phyloP scores from a whole-genome alignment of 2,329 filamentous ascomycete species.

The Nemania bipapillata region DNA sequence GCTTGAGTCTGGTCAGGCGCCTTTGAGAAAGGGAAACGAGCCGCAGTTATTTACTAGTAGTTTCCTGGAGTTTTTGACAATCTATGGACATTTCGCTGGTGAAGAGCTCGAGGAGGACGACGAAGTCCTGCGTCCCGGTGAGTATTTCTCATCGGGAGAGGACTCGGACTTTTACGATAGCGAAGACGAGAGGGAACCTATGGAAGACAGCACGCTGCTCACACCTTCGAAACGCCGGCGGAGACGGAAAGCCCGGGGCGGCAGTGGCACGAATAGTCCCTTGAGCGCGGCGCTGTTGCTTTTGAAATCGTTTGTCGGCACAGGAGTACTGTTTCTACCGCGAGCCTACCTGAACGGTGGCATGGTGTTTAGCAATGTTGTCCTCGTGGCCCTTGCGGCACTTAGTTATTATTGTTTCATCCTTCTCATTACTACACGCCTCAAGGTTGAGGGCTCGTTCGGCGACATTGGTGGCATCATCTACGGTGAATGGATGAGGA shows the following conservation, averaged over 20 bases:
- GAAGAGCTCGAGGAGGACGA: conserved; percentile 97
- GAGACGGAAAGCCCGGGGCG: conserved; percentile 78
- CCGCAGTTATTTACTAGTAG: conserved; percentile 84
- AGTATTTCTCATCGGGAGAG: conserved; percentile 87
- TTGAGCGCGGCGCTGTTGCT: conserved; percentile 84
- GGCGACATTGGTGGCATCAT: conserved; percentile 94
- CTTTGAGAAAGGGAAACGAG: conserved; percentile 54
- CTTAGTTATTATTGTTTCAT: conserved; percentile 99
- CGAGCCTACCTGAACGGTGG: conserved; percentile 94
- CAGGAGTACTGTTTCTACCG: conserved; percentile 91
- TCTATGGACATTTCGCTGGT: conserved; percentile 97
- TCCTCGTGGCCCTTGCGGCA: conserved; percentile 84
- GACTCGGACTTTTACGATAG: conserved; percentile 67
- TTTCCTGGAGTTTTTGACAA: conserved; percentile 92
- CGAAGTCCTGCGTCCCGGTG: conserved; percentile 84
- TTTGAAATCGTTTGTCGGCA: conserved; percentile 97
- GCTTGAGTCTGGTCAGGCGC: conserved; percentile 54
- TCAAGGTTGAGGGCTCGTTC: conserved; percentile 91
- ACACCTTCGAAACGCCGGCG: conserved; percentile 78
- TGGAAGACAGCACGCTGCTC: conserved; percentile 86
- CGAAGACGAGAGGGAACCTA: conserved; percentile 78
- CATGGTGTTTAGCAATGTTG: conserved; percentile 94
- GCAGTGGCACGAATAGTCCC: conserved; percentile 79
- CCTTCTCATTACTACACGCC: conserved; percentile 84
- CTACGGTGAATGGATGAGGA: conserved; percentile 90